Base-by-base conservation (phyloP, 1,284 basidiomycete species). In the Wolfiporia cocos region DNA sequence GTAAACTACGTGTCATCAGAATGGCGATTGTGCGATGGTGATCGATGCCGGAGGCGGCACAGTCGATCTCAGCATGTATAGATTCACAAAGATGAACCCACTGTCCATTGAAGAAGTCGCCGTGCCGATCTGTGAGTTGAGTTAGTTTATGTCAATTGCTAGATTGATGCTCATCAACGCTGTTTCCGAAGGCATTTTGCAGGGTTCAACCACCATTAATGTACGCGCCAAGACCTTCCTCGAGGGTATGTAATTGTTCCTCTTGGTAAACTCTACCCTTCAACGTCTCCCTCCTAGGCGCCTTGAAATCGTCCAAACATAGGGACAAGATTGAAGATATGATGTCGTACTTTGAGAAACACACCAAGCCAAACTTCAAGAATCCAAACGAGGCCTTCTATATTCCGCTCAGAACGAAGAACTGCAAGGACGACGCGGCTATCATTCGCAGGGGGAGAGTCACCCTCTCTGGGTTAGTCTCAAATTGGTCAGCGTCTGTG, bases 1-100 rank as follows among this genome's bases (percentile, higher is more conserved):
- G n/a, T n/a, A n/a, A n/a, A n/a, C n/a, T n/a, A n/a, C n/a, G n/a
- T 10, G 3, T n/a, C n/a, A n/a, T n/a, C n/a, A 66, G 69, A 49
- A 56, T 6, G 63, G 65, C 2, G 57, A 68, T n/a, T 71, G 70
- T 0, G 63, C 78, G 4, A 61, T 76, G 19, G 64, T 81, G 19
- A 68, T 81, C n/a, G 76, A 79, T 50, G 75, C 74, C 1, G 76
- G 76, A 2, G 75, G 76, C 34, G 76, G 76, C 0, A 78, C 74
- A 0, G 56, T 78, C 5, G 76, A 79, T 39, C 54, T 79, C 36
- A 75, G 72, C 48, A 66, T 73, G 7, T 78, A 77, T 48, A 58
- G 50, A 48, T 42, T 66, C 51, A 48, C 55, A 0, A 49, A 52
- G 1, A 43, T 45, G 14, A 18, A 45, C 2, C 44, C 56, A 3